Conservation (phyloP, 371 early-diverging fungal genomes). For the Zychaea mexicana region DNA sequence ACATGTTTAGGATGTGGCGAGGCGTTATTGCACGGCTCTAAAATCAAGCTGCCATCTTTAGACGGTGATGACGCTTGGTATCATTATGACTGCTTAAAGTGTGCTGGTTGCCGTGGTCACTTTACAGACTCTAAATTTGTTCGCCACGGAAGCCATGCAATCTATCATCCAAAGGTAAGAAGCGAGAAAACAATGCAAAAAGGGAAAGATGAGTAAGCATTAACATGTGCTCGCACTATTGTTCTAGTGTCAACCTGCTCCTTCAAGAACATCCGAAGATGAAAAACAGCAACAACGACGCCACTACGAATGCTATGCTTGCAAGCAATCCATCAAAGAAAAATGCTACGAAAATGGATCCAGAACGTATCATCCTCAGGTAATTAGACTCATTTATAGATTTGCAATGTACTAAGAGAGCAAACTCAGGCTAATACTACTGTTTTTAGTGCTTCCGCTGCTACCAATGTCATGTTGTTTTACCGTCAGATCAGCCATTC, state of each 20-base stretch:
- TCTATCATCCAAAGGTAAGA: conserved; percentile 53
- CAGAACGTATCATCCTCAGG: conserved; percentile 51
- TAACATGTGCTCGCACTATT: too few species aligned
- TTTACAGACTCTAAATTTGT: conserved; percentile 67
- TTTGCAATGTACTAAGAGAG: background rate
- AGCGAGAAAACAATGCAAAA: background rate
- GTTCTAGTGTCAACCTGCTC: conserved; percentile 10
- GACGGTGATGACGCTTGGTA: conserved; percentile 44
- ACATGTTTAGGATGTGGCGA: conserved; percentile 30
- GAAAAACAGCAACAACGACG: background rate
- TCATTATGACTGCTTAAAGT: conserved; percentile 73
- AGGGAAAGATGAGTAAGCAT: background rate
- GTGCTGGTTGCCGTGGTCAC: conserved; percentile 63
- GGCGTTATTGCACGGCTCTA: conserved; percentile 20
- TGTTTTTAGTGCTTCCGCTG: conserved; percentile 19
- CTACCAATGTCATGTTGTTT: conserved; percentile 54
- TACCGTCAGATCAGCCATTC: conserved; percentile 58
- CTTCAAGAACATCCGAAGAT: background rate
- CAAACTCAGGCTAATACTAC: background rate
- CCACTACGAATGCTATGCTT: conserved; percentile 43
- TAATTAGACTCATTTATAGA: background rate
- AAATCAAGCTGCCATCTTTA: conserved; percentile 24
- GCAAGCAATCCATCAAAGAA: conserved; percentile 49
- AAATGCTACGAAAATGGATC: conserved; percentile 55
- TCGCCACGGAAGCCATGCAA: conserved; percentile 34